Conservation (phyloP, 169 alveolate genomes). For the Plasmodium gaboni region DNA sequence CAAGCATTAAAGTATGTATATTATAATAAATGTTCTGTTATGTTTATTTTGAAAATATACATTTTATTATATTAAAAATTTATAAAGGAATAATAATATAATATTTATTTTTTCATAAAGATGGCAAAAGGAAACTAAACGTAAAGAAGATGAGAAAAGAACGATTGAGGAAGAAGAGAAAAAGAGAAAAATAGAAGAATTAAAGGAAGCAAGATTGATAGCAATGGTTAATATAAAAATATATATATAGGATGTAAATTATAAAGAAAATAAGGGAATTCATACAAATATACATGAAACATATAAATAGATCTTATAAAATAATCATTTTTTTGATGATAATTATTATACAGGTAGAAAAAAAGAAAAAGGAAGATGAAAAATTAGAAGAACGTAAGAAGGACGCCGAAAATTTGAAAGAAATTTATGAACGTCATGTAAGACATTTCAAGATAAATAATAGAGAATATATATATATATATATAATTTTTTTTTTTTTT, state of each 20-base stretch:
- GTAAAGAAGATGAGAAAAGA: constrained; percentile 56
- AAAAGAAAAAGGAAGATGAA: constrained; percentile 42
- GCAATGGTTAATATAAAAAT: constrained; percentile 41
- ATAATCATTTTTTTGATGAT: neutral
- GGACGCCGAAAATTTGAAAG: constrained; percentile 46
- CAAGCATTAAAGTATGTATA: constrained; percentile 52
- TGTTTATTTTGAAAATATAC: neutral
- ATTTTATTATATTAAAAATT: neutral
- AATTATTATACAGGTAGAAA: constrained; percentile 21
- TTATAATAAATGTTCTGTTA: no score
- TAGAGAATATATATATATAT: neutral
- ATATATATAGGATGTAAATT: neutral
- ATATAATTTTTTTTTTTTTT: neutral
- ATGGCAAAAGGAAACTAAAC: constrained; percentile 61
- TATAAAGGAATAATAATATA: neutral
- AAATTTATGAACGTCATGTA: constrained; percentile 46
- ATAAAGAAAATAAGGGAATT: neutral
- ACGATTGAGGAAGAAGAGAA: constrained; percentile 48
- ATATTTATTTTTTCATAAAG: constrained; percentile 22
- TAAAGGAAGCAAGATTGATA: constrained; percentile 47
- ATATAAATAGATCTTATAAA: neutral
- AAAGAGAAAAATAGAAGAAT: constrained; percentile 56
- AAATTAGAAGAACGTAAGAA: constrained; percentile 31
- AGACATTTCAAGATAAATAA: neutral
- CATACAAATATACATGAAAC: neutral